Evolutionary conservation across 2,329 filamentous ascomycete genomes (phyloP).

Genomic region (Catunica adiposa): DNA sequence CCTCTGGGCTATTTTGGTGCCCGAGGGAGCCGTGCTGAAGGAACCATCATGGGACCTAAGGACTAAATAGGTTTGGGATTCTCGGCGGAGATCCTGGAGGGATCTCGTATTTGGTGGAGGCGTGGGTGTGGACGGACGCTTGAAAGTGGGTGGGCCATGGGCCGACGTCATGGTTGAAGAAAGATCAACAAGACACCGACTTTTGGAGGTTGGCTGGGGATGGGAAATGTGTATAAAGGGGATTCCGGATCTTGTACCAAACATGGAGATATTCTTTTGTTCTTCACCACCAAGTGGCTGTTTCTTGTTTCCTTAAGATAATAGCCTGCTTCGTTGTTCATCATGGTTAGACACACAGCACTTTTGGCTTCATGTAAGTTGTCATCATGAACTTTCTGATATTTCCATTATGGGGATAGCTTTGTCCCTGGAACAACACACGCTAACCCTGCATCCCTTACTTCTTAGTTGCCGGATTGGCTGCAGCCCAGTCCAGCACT

Average conservation of each 20-base stretch:
- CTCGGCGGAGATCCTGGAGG: no score
- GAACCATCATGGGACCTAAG: no score
- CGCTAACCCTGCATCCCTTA: neutral
- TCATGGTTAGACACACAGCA: conserved; percentile 4
- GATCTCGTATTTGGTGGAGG: neutral
- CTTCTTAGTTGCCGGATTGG: conserved; percentile 6
- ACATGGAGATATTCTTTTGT: neutral
- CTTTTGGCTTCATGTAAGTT: conserved; percentile 1
- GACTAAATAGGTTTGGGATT: no score
- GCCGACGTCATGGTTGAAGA: neutral
- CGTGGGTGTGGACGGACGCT: neutral
- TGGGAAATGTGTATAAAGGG: neutral
- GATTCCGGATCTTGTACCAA: no score
- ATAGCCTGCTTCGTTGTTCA: neutral
- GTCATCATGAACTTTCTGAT: neutral
- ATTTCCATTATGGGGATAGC: neutral
- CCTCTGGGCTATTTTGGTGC: no score
- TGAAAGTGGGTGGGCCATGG: neutral
- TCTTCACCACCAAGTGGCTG: neutral
- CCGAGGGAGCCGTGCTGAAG: no score
- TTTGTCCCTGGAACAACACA: neutral
- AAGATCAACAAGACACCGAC: neutral
- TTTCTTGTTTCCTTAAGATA: neutral
- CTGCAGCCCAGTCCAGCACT: conserved; percentile 6
- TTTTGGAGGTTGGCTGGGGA: neutral